phyloP scores from a whole-genome alignment of 1,139 yeast genomes.

The Pichia sp. region DNA sequence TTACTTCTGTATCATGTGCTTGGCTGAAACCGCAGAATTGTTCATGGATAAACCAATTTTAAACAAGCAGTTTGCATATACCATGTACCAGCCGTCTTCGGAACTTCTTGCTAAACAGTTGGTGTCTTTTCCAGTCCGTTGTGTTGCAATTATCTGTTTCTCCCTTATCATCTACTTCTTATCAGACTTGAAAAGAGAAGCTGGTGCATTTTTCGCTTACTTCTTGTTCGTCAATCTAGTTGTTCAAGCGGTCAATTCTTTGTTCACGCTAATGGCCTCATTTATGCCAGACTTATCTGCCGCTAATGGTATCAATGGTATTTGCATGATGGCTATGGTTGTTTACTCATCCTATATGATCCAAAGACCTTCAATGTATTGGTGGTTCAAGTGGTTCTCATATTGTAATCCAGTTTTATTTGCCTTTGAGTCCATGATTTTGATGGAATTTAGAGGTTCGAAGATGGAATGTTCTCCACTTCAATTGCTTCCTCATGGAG shows the following conservation, averaged over 20 bases:
- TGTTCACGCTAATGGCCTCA: constrained; percentile 49
- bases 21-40: constrained; percentile 40
- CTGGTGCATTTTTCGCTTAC: constrained; percentile 42
- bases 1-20: constrained; percentile 39
- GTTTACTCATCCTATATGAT: constrained; percentile 54
- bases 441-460: constrained; percentile 52
- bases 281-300: constrained; percentile 41
- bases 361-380: constrained; percentile 55
- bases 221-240: constrained; percentile 40
- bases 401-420: constrained; percentile 53
- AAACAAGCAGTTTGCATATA: constrained; percentile 41
- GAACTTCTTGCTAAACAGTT: constrained; percentile 42
- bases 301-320: constrained; percentile 51
- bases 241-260: constrained; percentile 36
- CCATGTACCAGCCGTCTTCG: constrained; percentile 43
- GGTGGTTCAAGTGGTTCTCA: constrained; percentile 61
- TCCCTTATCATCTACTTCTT: constrained; percentile 39
- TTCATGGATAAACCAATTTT: constrained; percentile 42
- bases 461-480: constrained; percentile 44
- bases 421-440: constrained; percentile 51
- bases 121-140: constrained; percentile 38
- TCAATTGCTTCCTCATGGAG: constrained; percentile 46
- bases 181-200: constrained; percentile 38
- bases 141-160: constrained; percentile 34
- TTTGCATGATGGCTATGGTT: constrained; percentile 41